These are phyloP conservation scores for Aureobasidium sp. DNA, from an alignment of 2,329 filamentous ascomycete genomes.

Conservation along the genomic window DNA sequence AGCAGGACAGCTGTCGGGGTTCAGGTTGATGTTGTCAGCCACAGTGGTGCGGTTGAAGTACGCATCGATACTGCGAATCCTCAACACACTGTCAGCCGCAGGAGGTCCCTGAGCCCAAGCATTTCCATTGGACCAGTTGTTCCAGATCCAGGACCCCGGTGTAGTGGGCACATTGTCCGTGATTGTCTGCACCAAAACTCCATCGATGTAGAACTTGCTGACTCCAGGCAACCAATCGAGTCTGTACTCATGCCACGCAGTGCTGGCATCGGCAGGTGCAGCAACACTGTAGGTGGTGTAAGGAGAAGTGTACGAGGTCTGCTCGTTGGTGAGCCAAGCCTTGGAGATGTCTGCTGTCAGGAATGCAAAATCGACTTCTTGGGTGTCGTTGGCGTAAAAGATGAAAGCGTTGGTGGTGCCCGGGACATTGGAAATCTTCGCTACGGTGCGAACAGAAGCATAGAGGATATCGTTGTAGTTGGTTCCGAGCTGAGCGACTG, in stretches of 20 bases:
- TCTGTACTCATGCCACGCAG: constrained; percentile 71
- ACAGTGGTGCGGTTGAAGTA: constrained; percentile 36
- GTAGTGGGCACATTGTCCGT: constrained; percentile 40
- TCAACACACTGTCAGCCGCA: constrained; percentile 49
- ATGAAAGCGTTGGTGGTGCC: constrained; percentile 71
- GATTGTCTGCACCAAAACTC: constrained; percentile 46
- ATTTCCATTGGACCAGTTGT: constrained; percentile 62
- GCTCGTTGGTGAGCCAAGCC: constrained; percentile 45
- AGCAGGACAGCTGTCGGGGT: neutral
- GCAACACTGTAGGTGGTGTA: constrained; percentile 53
- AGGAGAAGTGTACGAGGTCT: constrained; percentile 53
- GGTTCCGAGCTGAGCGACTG: constrained; percentile 52
- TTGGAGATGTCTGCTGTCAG: constrained; percentile 7
- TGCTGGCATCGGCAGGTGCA: constrained; percentile 49
- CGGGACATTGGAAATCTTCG: constrained; percentile 51
- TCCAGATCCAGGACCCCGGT: constrained; percentile 57
- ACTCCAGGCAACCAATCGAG: constrained; percentile 59
- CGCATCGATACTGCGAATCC: constrained; percentile 61
- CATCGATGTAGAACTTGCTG: constrained; percentile 64
- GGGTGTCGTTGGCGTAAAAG: constrained; percentile 71
- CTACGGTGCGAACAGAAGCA: constrained; percentile 59
- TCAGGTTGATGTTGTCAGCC: neutral
- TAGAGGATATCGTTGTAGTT: constrained; percentile 53
- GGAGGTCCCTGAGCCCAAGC: constrained; percentile 67
- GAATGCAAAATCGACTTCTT: constrained; percentile 69